Evolutionary conservation across 306 rosid genomes (phyloP), one percentile per base, ranked within the genome.

Genomic region (Albizia julibrissin): DNA sequence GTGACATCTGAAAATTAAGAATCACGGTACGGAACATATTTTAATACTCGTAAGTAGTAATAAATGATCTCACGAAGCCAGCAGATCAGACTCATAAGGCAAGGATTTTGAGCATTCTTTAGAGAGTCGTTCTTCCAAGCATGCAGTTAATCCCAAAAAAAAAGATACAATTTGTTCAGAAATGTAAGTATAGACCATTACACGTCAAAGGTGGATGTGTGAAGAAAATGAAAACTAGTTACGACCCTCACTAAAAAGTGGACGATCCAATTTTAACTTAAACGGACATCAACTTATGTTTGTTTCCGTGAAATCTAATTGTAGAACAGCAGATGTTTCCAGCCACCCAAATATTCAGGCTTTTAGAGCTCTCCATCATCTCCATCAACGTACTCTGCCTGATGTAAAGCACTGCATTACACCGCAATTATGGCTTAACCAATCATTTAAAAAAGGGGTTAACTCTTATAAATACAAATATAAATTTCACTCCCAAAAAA

Each of bases 291-390:
- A 77, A 14, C 74, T 46, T 73, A 62, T 78, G 46, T 33, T 42
- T 77, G 69, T 42, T 59, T 76, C 75, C 49, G 26, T 49, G 42
- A 62, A 40, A 12, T 52, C 66, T 71, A 56, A 56, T 68, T 46
- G 61, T 50, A 56, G n/a, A 65, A 71, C 74, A 49, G 77, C 52
- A 69, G 54, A 75, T 64, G 56, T 65, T 79, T 70, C 74, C 59
- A 24, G 78, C 67, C 69, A 75, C 69, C 80, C 52, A 34, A 26
- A 29, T 22, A 67, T 56, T 42, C 75, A 44, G 78, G 72, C 77
- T 43, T 79, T 89, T 78, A 91, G 84, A 92, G 94, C 85, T 92
- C 97, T 49, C 87, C 89, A 62, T 90, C 71, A 3, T 84, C 83
- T 56, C 39, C 93, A 29, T 70, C 87, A 37, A 27, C 79, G 22